Percentiles rank a stretch among this genome's conserved stretches.
phyloP scores from a whole-genome alignment of 106 monocot genomes.

The Allium sativum region DNA sequence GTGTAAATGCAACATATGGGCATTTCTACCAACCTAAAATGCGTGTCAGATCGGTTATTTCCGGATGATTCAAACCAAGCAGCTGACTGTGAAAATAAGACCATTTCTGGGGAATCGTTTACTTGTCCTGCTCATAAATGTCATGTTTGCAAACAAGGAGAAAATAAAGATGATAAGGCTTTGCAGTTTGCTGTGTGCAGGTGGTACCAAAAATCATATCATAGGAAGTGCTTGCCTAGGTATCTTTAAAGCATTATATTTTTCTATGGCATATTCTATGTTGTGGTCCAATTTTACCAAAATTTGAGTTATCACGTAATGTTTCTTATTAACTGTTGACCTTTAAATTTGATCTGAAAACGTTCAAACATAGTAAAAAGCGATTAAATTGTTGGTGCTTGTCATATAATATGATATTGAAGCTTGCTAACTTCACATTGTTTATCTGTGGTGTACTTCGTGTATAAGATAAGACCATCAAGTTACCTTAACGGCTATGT shows the following conservation, averaged over 20 bases:
- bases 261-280: neutral
- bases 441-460: too few relatives aligned
- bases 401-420: too few relatives aligned
- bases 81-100: conserved; percentile 30
- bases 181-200: conserved; percentile 82
- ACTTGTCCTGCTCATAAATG: conserved; percentile 72
- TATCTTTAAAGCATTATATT: conserved; percentile 8
- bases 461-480: too few relatives aligned
- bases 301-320: too few relatives aligned
- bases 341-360: too few relatives aligned
- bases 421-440: too few relatives aligned
- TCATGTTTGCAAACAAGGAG: conserved; percentile 41
- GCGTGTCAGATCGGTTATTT: conserved; percentile 43
- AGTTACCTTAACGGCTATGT: too few relatives aligned
- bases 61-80: conserved; percentile 29
- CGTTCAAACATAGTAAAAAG: too few relatives aligned
- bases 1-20: conserved; percentile 67
- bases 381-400: too few relatives aligned
- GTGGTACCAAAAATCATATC: conserved; percentile 76
- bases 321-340: too few relatives aligned
- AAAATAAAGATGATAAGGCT: conserved; percentile 35
- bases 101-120: conserved; percentile 47
- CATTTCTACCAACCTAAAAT: conserved; percentile 80
- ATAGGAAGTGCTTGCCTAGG: conserved; percentile 87
- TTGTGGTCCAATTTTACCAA: neutral